These are phyloP conservation scores for Pyrenula aspistea DNA, from an alignment of 495 filamentous ascomycete species.

Conservation along the genomic window DNA sequence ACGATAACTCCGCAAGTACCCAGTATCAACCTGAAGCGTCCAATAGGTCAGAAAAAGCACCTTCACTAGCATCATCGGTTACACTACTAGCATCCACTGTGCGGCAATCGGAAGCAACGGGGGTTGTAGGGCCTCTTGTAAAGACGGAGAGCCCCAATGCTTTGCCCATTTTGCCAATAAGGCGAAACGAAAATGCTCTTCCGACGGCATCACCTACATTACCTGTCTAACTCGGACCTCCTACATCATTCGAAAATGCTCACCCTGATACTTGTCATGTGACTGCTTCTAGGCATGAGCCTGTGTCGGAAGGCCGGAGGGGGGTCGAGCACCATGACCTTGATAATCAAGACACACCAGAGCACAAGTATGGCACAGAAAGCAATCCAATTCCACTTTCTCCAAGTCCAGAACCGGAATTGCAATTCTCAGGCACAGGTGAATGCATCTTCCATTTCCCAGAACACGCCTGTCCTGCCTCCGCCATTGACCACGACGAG, in stretches of 20 bases:
- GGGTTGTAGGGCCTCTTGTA: too few species aligned
- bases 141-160: too few species aligned
- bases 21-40: too few species aligned
- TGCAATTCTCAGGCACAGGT: not conserved
- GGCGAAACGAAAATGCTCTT: not conserved
- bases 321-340: not conserved
- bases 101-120: too few species aligned
- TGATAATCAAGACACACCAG: too few species aligned
- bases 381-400: not conserved
- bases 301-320: not conserved
- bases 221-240: not conserved
- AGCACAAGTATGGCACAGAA: too few species aligned
- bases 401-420: not conserved
- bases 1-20: too few species aligned
- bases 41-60: too few species aligned
- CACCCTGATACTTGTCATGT: not conserved
- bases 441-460: not conserved
- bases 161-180: too few species aligned
- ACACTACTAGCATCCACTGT: too few species aligned
- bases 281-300: not conserved
- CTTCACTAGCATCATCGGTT: too few species aligned
- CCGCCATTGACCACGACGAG: not conserved
- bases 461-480: not conserved
- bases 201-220: not conserved
- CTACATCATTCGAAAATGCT: not conserved